phyloP scores from a whole-genome alignment of 2,329 filamentous ascomycete genomes.

The Tympanopsis confertula region DNA sequence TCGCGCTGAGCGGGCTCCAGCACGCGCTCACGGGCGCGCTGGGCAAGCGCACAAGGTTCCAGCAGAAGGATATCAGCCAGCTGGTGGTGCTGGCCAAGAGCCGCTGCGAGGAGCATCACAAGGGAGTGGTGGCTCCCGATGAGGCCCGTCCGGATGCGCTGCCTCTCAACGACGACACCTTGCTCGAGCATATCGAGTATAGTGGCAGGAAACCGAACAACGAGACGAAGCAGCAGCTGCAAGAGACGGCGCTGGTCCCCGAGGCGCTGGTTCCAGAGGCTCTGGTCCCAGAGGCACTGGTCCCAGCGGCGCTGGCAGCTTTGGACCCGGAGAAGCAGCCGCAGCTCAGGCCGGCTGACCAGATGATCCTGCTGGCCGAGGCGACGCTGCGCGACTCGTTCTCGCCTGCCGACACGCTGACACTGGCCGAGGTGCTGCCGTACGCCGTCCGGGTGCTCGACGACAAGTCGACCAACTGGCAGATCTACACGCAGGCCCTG shows the following conservation, averaged over 20 bases:
- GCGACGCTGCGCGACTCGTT: slow-evolving; percentile 79
- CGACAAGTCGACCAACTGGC: slow-evolving; percentile 91
- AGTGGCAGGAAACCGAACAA: no score
- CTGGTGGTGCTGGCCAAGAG: slow-evolving; percentile 84
- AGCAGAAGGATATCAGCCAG: slow-evolving; percentile 73
- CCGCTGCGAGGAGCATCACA: slow-evolving; percentile 21
- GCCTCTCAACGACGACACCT: slow-evolving; percentile 80
- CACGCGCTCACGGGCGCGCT: slow-evolving; percentile 78
- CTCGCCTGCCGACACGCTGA: slow-evolving; percentile 72
- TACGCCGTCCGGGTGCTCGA: slow-evolving; percentile 81
- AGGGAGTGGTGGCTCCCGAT: slow-evolving; percentile 5
- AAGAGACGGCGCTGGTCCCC: slow-evolving; percentile 13
- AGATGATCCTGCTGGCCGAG: slow-evolving; percentile 80
- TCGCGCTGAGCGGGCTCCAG: slow-evolving; percentile 54
- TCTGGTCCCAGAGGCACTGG: slow-evolving; percentile 21
- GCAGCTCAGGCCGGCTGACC: slow-evolving; percentile 69
- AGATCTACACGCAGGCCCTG: slow-evolving; percentile 88
- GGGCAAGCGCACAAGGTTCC: slow-evolving; percentile 74
- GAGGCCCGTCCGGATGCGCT: slow-evolving; percentile 51
- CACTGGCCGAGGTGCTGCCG: slow-evolving; percentile 83
- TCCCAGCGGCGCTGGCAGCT: slow-evolving; percentile 50
- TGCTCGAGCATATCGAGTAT: slow-evolving; percentile 80
- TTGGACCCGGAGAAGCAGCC: slow-evolving; percentile 74
- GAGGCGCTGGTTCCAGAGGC: slow-evolving; percentile 14
- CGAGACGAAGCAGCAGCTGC: slow-evolving; percentile 25